Evolutionary conservation across 2,329 filamentous ascomycete species (phyloP).

Genomic region (Colletotrichum sp.): DNA sequence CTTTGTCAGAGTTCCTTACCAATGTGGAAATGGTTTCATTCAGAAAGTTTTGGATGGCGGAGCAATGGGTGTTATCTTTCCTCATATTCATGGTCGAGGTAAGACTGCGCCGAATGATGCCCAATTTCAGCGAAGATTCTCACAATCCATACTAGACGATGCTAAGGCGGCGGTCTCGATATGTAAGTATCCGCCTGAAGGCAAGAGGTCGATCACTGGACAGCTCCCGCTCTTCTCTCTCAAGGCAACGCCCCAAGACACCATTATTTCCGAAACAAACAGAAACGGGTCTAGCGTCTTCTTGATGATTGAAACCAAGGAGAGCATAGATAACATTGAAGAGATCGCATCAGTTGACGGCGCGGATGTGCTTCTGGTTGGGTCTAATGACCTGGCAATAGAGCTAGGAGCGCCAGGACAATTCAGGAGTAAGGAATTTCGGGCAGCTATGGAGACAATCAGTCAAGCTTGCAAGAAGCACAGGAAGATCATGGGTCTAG

Average conservation of each 20-base stretch:
- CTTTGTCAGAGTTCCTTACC: slow-evolving; percentile 28
- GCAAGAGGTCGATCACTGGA: slow-evolving; percentile 29
- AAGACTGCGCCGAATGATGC: not conserved
- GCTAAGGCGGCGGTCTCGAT: slow-evolving; percentile 29
- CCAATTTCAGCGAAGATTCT: not conserved
- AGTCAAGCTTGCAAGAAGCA: slow-evolving; percentile 23
- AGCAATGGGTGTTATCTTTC: slow-evolving; percentile 29
- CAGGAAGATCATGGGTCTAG: slow-evolving; percentile 27
- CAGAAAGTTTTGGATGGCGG: slow-evolving; percentile 30
- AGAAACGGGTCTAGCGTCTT: slow-evolving; percentile 26
- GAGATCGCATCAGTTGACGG: slow-evolving; percentile 34
- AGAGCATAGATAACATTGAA: slow-evolving; percentile 28
- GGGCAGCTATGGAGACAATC: slow-evolving; percentile 20
- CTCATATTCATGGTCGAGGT: slow-evolving; percentile 25
- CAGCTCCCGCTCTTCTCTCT: slow-evolving; percentile 27
- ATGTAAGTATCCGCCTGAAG: slow-evolving; percentile 29
- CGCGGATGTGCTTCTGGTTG: slow-evolving; percentile 35
- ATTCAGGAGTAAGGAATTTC: slow-evolving; percentile 24
- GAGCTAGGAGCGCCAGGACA: slow-evolving; percentile 28
- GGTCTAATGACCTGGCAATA: slow-evolving; percentile 33
- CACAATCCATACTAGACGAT: slow-evolving; percentile 16
- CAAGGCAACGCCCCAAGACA: slow-evolving; percentile 24
- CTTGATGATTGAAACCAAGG: slow-evolving; percentile 31
- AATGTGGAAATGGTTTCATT: slow-evolving; percentile 29
- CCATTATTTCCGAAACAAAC: slow-evolving; percentile 27